A percentile compares a stretch with the other conserved stretches of the same genome.
Evolutionary conservation across 78 protist genomes (phyloP).

Genomic region (slime mould (Dictyostelium discoideum)): dicty_2.7 NC_007090.3:2362001-2362500

Average conservation of each 20-base stretch:
- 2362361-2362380: neutral
- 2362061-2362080: constrained; percentile 86
- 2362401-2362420: neutral
- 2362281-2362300: no score
- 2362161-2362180: constrained; percentile 10
- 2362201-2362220: constrained; percentile 42
- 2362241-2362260: constrained; percentile 43
- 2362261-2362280: neutral
- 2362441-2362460: constrained; percentile 92
- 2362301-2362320: neutral
- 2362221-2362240: constrained; percentile 42
- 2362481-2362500: constrained; percentile 88
- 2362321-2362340: neutral
- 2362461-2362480: constrained; percentile 92
- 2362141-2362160: constrained; percentile 68
- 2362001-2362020: constrained; percentile 59
- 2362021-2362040: constrained; percentile 78
- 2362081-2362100: neutral
- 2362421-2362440: constrained; percentile 35
- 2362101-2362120: neutral
- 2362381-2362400: neutral
- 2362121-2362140: constrained; percentile 60
- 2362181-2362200: neutral
- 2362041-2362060: constrained; percentile 89
- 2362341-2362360: no score